Evolutionary conservation across 495 filamentous ascomycete genomes (phyloP), one percentile per base, ranked within the genome.

Genomic region (Daldinia bambusicola): DNA sequence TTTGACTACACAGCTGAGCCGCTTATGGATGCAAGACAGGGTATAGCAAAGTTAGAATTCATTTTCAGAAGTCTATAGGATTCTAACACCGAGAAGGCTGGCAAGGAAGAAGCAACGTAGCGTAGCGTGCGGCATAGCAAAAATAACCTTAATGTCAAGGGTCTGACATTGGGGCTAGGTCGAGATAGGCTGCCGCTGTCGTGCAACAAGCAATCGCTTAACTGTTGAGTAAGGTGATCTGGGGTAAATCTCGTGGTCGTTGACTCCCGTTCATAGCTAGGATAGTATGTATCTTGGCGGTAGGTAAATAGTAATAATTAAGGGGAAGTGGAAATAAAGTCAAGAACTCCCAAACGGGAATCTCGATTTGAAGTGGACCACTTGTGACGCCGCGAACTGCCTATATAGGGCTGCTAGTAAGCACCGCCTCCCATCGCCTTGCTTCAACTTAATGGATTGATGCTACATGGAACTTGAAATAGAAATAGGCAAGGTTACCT

Each of bases 1-100:
- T 65, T 61, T 67, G 53, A 63, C 31, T 26, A 63, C 48, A 37
- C 53, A 52, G 63, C 70, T 72, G 60, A 67, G 64, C 70, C 64
- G 20, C 63, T 40, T 16, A 14, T 53, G 9, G 18, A 16, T 26
- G 30, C 22, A 16, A 6, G n/a, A 31, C 59, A 56, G 45, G 41
- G 55, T 43, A 41, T 66, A 71, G 37, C 58, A 52, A 63, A 50
- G 48, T 30, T 18, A 18, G 37, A 31, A 45, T 30, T 60, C 63
- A 37, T 64, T 37, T 14, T 38, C 9, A 38, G 55, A 58, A 18
- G 55, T 51, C 18, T 50, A 30, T 26, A 63, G 66, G 60, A 57
- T 50, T 14, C 37, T 20, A 50, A 62, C 34, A 16, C 53, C 22
- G 12, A 26, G 37, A 36, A 34, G 59, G 14, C 32, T 40, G 20